Conservation (phyloP, 768 basidiomycete species). For the Mycena capillaripes region DNA sequence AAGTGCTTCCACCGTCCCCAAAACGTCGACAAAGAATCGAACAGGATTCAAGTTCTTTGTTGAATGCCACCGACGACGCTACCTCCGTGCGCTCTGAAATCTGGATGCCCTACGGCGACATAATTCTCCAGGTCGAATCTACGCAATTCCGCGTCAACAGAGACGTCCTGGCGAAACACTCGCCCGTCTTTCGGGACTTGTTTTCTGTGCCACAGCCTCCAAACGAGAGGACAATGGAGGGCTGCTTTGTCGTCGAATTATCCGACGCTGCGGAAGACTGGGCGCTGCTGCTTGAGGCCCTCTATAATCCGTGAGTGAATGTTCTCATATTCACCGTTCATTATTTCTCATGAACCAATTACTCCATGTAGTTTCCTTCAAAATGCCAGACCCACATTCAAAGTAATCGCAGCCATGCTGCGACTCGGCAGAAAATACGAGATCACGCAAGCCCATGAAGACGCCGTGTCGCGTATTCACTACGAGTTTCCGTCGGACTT, state of each 20-base stretch:
- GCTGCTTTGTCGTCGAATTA: slow-evolving; percentile 38
- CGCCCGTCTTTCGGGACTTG: slow-evolving; percentile 62
- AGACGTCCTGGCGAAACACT: slow-evolving; percentile 46
- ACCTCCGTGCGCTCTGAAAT: neutral
- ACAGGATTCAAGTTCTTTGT: neutral
- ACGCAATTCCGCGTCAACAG: slow-evolving; percentile 9
- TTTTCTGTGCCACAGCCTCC: slow-evolving; percentile 58
- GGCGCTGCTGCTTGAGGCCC: neutral
- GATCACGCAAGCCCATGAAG: neutral
- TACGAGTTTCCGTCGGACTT: slow-evolving; percentile 25
- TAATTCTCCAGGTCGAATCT: neutral
- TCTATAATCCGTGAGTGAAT: neutral
- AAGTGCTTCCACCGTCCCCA: neutral
- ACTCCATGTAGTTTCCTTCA: slow-evolving; percentile 1
- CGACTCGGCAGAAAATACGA: slow-evolving; percentile 33
- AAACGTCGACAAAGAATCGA: neutral
- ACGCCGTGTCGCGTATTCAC: slow-evolving; percentile 18
- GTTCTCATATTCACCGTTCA: neutral
- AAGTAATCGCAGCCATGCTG: slow-evolving; percentile 17
- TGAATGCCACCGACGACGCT: neutral
- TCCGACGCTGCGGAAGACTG: slow-evolving; percentile 28
- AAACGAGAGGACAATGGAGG: slow-evolving; percentile 29
- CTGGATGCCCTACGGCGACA: slow-evolving; percentile 6
- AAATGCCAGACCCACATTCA: neutral
- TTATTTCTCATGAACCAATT: neutral